Evolutionary conservation across 2,329 filamentous ascomycete genomes (phyloP), one percentile per base, ranked within the genome.

Genomic region (Fusarium nematophilum): DNA sequence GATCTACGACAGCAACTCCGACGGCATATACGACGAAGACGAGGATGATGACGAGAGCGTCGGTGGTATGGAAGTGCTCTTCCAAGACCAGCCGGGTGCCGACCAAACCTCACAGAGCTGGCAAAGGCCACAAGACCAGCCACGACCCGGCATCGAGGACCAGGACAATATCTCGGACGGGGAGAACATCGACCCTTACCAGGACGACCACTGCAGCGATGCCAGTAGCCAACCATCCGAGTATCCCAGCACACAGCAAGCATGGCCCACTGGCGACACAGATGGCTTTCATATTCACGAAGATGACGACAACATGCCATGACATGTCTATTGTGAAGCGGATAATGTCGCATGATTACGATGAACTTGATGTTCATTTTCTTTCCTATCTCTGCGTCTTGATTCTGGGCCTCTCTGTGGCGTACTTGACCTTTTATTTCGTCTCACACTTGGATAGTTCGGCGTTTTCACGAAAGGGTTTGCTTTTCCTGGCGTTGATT

Each of bases 101-200:
- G 59, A 50, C 15, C 58, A 63, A 50, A 67, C 65, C 47, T 70
- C 72, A 25, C 70, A 70, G 10, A 59, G 64, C 37, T 67, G 69
- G 59, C 73, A 70, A 53, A 61, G 76, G 18, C 82, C 82, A 1
- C 83, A 86, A 64, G 85, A 87, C 56, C 81, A 86, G 55, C 78
- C 79, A 2, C 85, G 83, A 82, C 81, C 79, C 0, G 84, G 84
- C 8, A 83, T 86, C 42, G 83, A 86, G 57, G 83, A 83, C 51
- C 73, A 73, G 47, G 78, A 77, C 13, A 68, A 72, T 36, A 75
- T 78, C 60, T 78, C 76, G 1, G 79, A 85, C 44, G 77, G 75
- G 3, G 84, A 86, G 63, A 85, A 86, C 52, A 70, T 80, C 27
- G 79, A 85, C 39, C 82, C 82, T 3, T 60, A 65, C 8, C 64